Conservation (phyloP, 192 early-diverging fungal genomes). For the Rhizoclosmatium globosum region DNA sequence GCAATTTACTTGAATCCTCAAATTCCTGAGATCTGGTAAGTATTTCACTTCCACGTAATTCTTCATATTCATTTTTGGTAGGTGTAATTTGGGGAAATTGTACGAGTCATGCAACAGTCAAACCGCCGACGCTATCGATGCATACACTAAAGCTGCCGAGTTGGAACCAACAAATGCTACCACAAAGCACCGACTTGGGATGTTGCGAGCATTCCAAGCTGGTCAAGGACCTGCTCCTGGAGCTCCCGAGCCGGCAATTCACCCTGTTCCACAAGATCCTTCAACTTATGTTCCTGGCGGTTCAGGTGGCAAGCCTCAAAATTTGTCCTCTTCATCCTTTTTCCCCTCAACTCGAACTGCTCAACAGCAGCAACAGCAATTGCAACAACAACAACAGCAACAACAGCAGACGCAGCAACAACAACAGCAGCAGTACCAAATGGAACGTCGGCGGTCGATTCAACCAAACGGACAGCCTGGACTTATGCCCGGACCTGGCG, state of each 20-base stretch:
- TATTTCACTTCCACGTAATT: constrained; percentile 8
- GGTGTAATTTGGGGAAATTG: constrained; percentile 90
- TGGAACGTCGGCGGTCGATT: constrained; percentile 1
- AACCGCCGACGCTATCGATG: constrained; percentile 94
- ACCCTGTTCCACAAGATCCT: constrained; percentile 32
- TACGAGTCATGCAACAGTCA: constrained; percentile 99
- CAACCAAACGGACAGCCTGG: neutral
- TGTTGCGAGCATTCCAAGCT: constrained; percentile 50
- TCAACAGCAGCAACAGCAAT: neutral
- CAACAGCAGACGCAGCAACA: neutral
- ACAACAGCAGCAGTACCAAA: neutral
- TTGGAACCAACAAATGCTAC: constrained; percentile 88
- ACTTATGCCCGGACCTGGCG: neutral
- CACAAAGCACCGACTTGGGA: constrained; percentile 79
- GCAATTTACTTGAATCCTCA: constrained; percentile 94
- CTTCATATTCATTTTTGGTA: constrained; percentile 35
- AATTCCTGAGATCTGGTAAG: constrained; percentile 95
- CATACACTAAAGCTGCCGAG: constrained; percentile 92
- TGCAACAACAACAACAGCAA: constrained; percentile 11
- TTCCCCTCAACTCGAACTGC: constrained; percentile 14
- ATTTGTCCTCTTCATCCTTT: constrained; percentile 6
- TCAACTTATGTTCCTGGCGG: constrained; percentile 16
- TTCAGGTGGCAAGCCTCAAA: constrained; percentile 13
- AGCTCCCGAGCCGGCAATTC: constrained; percentile 29
- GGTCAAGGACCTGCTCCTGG: constrained; percentile 34